Base-by-base conservation (phyloP, 73 alveolate genomes). In the Paramecium sexaurelia region DNA sequence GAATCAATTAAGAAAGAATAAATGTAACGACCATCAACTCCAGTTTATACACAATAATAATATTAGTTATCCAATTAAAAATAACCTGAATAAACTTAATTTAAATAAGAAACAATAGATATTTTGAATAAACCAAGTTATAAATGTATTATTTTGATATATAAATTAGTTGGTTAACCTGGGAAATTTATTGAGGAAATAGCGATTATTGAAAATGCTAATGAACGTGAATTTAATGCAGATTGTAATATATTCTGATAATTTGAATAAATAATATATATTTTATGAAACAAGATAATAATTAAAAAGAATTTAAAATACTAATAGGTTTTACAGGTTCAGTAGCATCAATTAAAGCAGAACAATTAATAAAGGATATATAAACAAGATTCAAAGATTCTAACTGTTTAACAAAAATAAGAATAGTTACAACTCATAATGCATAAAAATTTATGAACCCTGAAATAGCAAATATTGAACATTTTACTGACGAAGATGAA, bases 331-430 rank as follows among this genome's bases (percentile, higher is more conserved):
- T 91, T 6, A 92, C 96, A 24, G 98, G 94, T 20, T n/a, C n/a
- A n/a, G n/a, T n/a, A n/a, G 98, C 98, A 13, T 57, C 97, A n/a
- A 93, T 94, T 4, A 95, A 95, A 61, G 84, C 95, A 1, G 66
- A 41, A 55, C 92, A 89, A 40, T 29, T 95, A 7, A 75, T 85
- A 11, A 87, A 78, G n/a, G 71, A 39, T 5, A 32, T 95, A 5
- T 55, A 43, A 39, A 33, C 24, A 13, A 45, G 55, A 43, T 17
- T 88, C 19, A 69, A 71, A 17, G 17, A 83, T 5, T 33, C 39
- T 20, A 37, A 89, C 43, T 15, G 11, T 71, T 7, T 39, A 82
- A 47, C 36, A 27, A 32, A 55, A 68, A 55, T 83, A 43, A 43
- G 56, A 78, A 69, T 37, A 92, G 35, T 68, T 85, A 51, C 67